Evolutionary conservation across 1,284 basidiomycete genomes (phyloP).

Genomic region (Rhodofomes roseus): DNA sequence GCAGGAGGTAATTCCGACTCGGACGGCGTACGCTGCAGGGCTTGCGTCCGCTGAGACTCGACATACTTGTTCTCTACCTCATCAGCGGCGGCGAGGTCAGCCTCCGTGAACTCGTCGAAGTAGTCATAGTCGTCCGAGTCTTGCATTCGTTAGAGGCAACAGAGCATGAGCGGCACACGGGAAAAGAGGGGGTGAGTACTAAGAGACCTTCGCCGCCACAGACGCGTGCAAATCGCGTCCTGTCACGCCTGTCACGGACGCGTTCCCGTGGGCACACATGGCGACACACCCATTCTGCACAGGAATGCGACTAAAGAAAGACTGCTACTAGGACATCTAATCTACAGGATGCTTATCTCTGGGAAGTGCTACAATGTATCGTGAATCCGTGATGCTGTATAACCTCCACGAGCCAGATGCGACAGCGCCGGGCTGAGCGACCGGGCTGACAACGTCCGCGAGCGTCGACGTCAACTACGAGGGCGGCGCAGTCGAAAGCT

Average conservation of each 20-base stretch:
- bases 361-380: neutral
- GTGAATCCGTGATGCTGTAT: constrained; percentile 1
- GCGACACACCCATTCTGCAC: no score
- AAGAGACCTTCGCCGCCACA: neutral
- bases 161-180: neutral
- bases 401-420: neutral
- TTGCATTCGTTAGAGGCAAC: constrained; percentile 41
- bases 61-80: constrained; percentile 51
- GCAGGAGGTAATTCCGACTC: constrained; percentile 33
- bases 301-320: neutral
- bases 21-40: constrained; percentile 15
- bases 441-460: neutral
- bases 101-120: constrained; percentile 60
- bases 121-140: constrained; percentile 68
- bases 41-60: constrained; percentile 25
- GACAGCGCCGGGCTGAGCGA: neutral
- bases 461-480: neutral
- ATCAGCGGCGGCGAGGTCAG: constrained; percentile 57
- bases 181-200: constrained; percentile 1
- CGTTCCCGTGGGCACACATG: no score
- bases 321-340: neutral
- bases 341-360: constrained; percentile 1
- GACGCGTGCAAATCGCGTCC: constrained; percentile 1
- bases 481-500: neutral
- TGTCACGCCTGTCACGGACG: neutral